Percentiles rank a stretch among this genome's conserved stretches.
phyloP scores from a whole-genome alignment of 495 filamentous ascomycete species.

The Penicillium soppii region DNA sequence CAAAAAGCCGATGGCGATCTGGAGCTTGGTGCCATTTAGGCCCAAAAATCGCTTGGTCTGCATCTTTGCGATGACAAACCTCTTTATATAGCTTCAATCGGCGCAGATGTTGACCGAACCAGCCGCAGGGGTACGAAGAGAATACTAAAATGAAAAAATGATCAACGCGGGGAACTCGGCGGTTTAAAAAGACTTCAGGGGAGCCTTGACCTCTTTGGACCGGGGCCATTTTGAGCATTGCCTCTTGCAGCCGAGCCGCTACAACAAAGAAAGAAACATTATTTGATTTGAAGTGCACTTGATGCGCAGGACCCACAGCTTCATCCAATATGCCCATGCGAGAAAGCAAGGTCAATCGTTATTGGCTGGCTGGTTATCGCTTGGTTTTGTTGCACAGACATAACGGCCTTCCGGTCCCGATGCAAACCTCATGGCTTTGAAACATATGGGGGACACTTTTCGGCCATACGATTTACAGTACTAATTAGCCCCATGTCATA shows the following conservation, averaged over 20 bases:
- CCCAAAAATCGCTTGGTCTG: slow-evolving; percentile 52
- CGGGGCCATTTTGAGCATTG: slow-evolving; percentile 4
- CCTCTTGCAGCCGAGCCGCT: slow-evolving; percentile 18
- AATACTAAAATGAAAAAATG: slow-evolving; percentile 1
- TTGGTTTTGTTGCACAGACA: slow-evolving; percentile 3
- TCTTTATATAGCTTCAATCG: background rate
- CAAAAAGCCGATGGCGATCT: slow-evolving; percentile 65
- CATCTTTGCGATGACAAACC: slow-evolving; percentile 20
- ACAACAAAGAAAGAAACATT: background rate
- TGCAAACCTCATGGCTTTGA: no score
- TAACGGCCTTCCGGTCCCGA: background rate
- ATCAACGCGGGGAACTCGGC: slow-evolving; percentile 13
- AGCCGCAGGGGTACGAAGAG: slow-evolving; percentile 1
- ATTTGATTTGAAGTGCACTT: slow-evolving; percentile 9
- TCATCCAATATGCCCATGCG: background rate
- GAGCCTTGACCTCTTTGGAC: slow-evolving; percentile 11
- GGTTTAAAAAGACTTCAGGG: slow-evolving; percentile 20
- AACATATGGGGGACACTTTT: no score
- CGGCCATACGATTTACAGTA: background rate
- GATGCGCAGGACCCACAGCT: slow-evolving; percentile 6
- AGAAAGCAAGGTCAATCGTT: background rate
- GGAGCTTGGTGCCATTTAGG: slow-evolving; percentile 63
- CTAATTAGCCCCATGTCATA: background rate
- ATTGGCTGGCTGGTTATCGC: background rate
- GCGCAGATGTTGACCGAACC: slow-evolving; percentile 7